Conservation (phyloP, 345 rosid genomes). For the Brassica cretica region DNA sequence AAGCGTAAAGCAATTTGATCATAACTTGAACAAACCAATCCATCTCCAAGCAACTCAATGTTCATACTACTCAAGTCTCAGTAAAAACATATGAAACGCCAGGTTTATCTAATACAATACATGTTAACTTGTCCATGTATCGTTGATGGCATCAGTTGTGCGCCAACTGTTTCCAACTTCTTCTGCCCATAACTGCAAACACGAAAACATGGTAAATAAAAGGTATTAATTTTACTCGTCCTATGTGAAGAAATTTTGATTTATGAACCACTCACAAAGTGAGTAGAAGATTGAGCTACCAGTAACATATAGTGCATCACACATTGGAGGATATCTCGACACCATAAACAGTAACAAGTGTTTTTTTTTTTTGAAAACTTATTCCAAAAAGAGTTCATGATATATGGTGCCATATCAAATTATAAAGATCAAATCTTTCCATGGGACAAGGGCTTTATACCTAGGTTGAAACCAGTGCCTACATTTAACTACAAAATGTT, state of each 20-base stretch:
- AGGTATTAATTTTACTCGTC: background rate
- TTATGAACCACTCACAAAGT: constrained; percentile 81
- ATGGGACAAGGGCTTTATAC: constrained; percentile 55
- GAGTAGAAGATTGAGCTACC: constrained; percentile 80
- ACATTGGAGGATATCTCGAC: constrained; percentile 92
- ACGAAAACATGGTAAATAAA: background rate
- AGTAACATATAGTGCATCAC: constrained; percentile 46
- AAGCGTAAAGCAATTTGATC: constrained; percentile 1
- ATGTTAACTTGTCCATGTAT: constrained; percentile 82
- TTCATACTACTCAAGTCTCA: background rate
- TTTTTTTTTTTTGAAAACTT: background rate
- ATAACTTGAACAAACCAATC: background rate
- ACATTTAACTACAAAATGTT: no score
- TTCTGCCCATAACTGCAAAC: constrained; percentile 73
- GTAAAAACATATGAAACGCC: background rate
- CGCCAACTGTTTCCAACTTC: constrained; percentile 99
- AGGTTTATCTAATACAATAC: constrained; percentile 9
- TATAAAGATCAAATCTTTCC: constrained; percentile 51
- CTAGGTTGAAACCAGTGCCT: constrained; percentile 63
- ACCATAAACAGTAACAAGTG: constrained; percentile 19
- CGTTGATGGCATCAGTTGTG: constrained; percentile 86
- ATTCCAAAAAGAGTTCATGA: background rate
- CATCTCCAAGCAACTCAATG: constrained; percentile 1
- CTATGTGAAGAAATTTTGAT: constrained; percentile 6
- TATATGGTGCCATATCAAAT: constrained; percentile 9